These are phyloP conservation scores for Beauveria medogensis DNA, from an alignment of 2,329 filamentous ascomycete genomes.

Conservation along the genomic window DNA sequence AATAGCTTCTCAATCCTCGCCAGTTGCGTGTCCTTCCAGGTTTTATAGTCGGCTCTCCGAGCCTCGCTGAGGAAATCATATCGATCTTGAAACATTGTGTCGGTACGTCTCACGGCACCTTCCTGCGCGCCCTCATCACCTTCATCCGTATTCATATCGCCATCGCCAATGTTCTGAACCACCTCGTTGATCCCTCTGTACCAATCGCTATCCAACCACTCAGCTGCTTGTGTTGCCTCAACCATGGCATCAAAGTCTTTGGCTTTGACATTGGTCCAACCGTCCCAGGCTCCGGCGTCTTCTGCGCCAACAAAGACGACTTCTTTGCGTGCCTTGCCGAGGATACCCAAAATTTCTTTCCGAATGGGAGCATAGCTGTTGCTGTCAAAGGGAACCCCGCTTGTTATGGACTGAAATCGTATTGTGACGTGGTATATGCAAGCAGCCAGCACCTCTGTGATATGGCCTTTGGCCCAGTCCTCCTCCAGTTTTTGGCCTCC, in stretches of 20 bases:
- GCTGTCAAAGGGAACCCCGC: constrained; percentile 30
- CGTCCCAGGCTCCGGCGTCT: constrained; percentile 44
- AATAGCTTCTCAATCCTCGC: constrained; percentile 42
- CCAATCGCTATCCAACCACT: constrained; percentile 58
- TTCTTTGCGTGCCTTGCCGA: constrained; percentile 33
- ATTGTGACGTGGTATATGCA: constrained; percentile 53
- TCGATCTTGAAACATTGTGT: constrained; percentile 68
- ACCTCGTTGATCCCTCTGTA: constrained; percentile 51
- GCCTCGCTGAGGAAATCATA: constrained; percentile 63
- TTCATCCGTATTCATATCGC: constrained; percentile 21
- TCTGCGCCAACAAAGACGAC: constrained; percentile 29
- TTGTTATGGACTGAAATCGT: constrained; percentile 35
- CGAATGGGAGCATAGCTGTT: constrained; percentile 37
- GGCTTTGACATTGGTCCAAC: constrained; percentile 40
- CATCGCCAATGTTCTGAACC: constrained; percentile 22
- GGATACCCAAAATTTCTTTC: constrained; percentile 37
- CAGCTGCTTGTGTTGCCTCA: constrained; percentile 44
- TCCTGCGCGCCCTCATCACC: constrained; percentile 30
- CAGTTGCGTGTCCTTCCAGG: constrained; percentile 57
- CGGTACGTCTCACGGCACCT: constrained; percentile 38
- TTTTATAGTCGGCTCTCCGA: constrained; percentile 50
- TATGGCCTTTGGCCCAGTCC: constrained; percentile 39
- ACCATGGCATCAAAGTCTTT: constrained; percentile 56
- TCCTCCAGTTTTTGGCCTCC: constrained; percentile 37
- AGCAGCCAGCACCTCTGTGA: constrained; percentile 49